These are phyloP conservation scores for Aspergillus diversus DNA, from an alignment of 495 filamentous ascomycete genomes.

Conservation along the genomic window DNA sequence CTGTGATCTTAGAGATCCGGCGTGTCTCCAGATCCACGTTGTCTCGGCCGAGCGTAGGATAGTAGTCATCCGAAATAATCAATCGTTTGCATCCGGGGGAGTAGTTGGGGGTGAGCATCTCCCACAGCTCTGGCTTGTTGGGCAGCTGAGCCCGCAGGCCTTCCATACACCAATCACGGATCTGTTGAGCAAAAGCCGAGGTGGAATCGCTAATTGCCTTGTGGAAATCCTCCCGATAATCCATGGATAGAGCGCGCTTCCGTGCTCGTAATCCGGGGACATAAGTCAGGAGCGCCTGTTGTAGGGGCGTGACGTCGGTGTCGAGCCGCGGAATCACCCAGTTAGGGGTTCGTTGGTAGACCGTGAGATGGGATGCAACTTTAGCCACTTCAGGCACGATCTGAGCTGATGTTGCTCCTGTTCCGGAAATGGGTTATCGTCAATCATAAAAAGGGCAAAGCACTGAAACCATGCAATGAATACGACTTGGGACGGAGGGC, in stretches of 20 bases:
- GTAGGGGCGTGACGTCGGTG: slow-evolving; percentile 38
- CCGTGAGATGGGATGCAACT: slow-evolving; percentile 55
- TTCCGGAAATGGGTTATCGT: slow-evolving; percentile 25
- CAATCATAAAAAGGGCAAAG: not conserved
- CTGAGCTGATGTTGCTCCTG: slow-evolving; percentile 71
- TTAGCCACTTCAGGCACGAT: slow-evolving; percentile 68
- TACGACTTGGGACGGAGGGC: not conserved
- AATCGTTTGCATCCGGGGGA: slow-evolving; percentile 58
- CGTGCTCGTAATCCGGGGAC: slow-evolving; percentile 50
- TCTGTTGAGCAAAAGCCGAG: slow-evolving; percentile 36
- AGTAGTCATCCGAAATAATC: slow-evolving; percentile 60
- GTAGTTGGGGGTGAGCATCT: slow-evolving; percentile 54
- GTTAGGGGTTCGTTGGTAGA: slow-evolving; percentile 71
- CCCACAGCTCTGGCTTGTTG: slow-evolving; percentile 50
- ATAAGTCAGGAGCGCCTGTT: slow-evolving; percentile 43
- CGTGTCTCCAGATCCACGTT: slow-evolving; percentile 56
- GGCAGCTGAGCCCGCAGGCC: slow-evolving; percentile 41
- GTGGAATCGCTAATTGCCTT: slow-evolving; percentile 39
- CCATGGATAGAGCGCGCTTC: slow-evolving; percentile 52
- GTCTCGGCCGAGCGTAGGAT: slow-evolving; percentile 43
- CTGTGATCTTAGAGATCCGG: slow-evolving; percentile 45
- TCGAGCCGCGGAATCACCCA: slow-evolving; percentile 62
- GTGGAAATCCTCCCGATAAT: slow-evolving; percentile 49
- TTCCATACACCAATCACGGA: slow-evolving; percentile 31
- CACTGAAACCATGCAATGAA: no score